These are phyloP conservation scores for Paramecium pentaurelia DNA, from an alignment of 73 alveolate genomes.

Conservation along the genomic window DNA sequence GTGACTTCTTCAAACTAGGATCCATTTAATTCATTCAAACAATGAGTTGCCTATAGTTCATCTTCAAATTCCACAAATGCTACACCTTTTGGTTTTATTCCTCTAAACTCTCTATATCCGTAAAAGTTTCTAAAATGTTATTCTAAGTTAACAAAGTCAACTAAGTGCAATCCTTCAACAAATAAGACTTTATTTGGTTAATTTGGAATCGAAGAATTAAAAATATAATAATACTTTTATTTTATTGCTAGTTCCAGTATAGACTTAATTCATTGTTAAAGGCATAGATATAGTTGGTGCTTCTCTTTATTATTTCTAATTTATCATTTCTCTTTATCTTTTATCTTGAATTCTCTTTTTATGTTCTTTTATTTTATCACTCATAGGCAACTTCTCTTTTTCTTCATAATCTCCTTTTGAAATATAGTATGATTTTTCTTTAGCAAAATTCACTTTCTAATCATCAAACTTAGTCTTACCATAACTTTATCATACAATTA, in stretches of 20 bases:
- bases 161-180: conserved; percentile 39
- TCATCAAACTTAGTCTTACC: conserved; percentile 27
- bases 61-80: conserved; percentile 65
- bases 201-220: neutral
- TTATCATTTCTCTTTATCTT: neutral
- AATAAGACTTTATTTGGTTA: conserved; percentile 25
- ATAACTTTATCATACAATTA: conserved; percentile 50
- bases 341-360: conserved; percentile 21
- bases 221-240: neutral
- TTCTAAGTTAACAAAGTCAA: conserved; percentile 17
- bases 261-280: neutral
- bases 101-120: conserved; percentile 49
- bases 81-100: conserved; percentile 51
- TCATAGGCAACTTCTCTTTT: conserved; percentile 38
- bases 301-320: conserved; percentile 1
- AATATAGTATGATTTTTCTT: conserved; percentile 17
- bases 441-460: conserved; percentile 35
- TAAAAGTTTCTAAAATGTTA: conserved; percentile 28
- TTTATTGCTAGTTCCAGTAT: neutral
- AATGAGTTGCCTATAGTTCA: conserved; percentile 50
- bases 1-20: conserved; percentile 31
- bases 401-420: neutral
- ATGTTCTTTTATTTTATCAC: conserved; percentile 41
- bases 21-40: conserved; percentile 42
- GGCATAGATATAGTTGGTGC: conserved; percentile 51